Evolutionary conservation across 2,329 filamentous ascomycete genomes (phyloP), one percentile per base, ranked within the genome.

Genomic region (Helotiales sp.): DNA sequence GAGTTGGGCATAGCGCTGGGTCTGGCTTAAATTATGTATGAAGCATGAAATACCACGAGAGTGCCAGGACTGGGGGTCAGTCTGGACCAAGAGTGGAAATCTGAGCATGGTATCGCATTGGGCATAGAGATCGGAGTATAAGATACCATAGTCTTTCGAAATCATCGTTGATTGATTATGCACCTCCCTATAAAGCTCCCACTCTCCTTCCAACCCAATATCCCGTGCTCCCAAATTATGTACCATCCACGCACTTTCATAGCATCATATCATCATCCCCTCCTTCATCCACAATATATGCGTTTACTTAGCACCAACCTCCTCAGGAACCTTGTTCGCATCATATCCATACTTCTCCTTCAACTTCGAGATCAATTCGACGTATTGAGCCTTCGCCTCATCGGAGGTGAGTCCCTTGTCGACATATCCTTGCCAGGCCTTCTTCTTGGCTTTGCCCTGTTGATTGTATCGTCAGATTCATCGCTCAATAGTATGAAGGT

Each of bases 361-460:
- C 70, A 96, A 75, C 69, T 79, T 73, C 75, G 91, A 85, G 63
- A 95, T 85, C 61, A 88, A 77, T 66, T 80, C 79, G 68, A 96
- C 82, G 76, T 96, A 97, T 71, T 82, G 78, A 72, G 84, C 80
- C 82, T 96, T 88, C 19, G 92, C 92, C 64, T 86, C 74, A 63
- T 87, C 81, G 61, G 82, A 70, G 60, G 65, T 83, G 65, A 85
- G 72, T 51, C 81, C 83, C 59, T 86, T 81, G 61, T 92, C 83
- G 69, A 84, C 82, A 62, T 86, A 69, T 71, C 86, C 81, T 76
- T 91, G 77, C 91, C 91, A 96, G 54, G 88, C 85, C 68, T 80
- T 82, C 77, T 87, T 84, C 82, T 96, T 96, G 69, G 85, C 85
- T 79, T 95, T 96, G 76, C 79, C 85, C 89, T 71, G 47, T 52